Conservation (phyloP, 192 early-diverging fungal species). For the Podila minutissima region DNA sequence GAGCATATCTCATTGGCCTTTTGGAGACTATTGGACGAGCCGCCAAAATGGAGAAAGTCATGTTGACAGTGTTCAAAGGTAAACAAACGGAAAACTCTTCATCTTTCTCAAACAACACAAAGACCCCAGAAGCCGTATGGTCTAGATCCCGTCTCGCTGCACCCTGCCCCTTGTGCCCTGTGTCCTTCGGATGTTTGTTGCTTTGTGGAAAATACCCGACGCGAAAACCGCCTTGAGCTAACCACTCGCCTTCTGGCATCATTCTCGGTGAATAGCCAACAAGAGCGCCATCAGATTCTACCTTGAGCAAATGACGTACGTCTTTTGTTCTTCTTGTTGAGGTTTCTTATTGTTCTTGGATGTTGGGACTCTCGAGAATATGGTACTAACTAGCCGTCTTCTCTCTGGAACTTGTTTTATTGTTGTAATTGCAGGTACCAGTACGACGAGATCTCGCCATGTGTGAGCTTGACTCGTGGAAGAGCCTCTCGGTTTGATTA, state of each 20-base stretch:
- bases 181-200: too few species aligned
- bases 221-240: background rate
- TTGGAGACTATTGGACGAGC: slow-evolving; percentile 60
- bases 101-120: background rate
- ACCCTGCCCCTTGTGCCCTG: too few species aligned
- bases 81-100: background rate
- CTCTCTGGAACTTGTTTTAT: background rate
- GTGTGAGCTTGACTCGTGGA: slow-evolving; percentile 58
- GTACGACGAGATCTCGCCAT: slow-evolving; percentile 73
- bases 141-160: too few species aligned
- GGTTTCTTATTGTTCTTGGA: background rate
- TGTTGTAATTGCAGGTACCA: slow-evolving; percentile 51
- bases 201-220: too few species aligned
- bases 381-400: background rate
- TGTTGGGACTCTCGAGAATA: background rate
- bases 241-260: background rate
- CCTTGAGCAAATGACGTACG: slow-evolving; percentile 61
- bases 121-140: background rate
- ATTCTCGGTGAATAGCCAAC: slow-evolving; percentile 53
- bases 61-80: slow-evolving; percentile 79
- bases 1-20: slow-evolving; percentile 63
- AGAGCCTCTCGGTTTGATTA: slow-evolving; percentile 69
- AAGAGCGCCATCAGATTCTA: slow-evolving; percentile 71
- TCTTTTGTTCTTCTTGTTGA: background rate
- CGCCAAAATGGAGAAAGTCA: slow-evolving; percentile 67